A percentile compares a stretch with the other conserved stretches of the same genome.
Conservation (phyloP, 805 yeast genomes). For the Sugiyamaella marilandica region DNA sequence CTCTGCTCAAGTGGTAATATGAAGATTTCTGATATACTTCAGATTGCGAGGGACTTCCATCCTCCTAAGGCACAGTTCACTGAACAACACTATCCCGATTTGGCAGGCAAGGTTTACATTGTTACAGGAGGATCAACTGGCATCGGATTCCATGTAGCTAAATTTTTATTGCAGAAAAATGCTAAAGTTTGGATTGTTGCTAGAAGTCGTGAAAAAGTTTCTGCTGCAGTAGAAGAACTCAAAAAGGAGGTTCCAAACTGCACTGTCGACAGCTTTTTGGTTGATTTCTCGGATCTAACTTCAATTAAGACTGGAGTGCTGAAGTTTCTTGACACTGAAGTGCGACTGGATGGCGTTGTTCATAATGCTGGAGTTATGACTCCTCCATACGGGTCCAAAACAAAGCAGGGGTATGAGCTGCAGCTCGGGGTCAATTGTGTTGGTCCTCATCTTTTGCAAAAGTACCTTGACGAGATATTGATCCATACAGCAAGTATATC, state of each 20-base stretch:
- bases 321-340: constrained; percentile 27
- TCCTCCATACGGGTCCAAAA: constrained; percentile 31
- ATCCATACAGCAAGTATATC: constrained; percentile 31
- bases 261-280: constrained; percentile 16
- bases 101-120: constrained; percentile 32
- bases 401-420: constrained; percentile 44
- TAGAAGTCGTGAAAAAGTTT: constrained; percentile 34
- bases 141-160: constrained; percentile 34
- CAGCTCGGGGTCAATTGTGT: constrained; percentile 46
- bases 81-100: constrained; percentile 33
- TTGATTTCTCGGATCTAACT: constrained; percentile 37
- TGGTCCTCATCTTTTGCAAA: constrained; percentile 43
- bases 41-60: not conserved
- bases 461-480: constrained; percentile 37
- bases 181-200: constrained; percentile 38
- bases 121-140: constrained; percentile 37
- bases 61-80: constrained; percentile 19
- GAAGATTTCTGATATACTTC: not conserved
- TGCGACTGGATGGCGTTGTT: constrained; percentile 35
- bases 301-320: constrained; percentile 39
- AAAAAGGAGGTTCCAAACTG: constrained; percentile 24
- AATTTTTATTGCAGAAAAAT: constrained; percentile 30
- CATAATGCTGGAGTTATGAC: constrained; percentile 45
- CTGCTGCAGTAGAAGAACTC: constrained; percentile 29
- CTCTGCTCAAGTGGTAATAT: not conserved